Evolutionary conservation across 352 stramenopile species (phyloP), one percentile per base, ranked within the genome.

Genomic region (Phytopythium chamaehyphon): DNA sequence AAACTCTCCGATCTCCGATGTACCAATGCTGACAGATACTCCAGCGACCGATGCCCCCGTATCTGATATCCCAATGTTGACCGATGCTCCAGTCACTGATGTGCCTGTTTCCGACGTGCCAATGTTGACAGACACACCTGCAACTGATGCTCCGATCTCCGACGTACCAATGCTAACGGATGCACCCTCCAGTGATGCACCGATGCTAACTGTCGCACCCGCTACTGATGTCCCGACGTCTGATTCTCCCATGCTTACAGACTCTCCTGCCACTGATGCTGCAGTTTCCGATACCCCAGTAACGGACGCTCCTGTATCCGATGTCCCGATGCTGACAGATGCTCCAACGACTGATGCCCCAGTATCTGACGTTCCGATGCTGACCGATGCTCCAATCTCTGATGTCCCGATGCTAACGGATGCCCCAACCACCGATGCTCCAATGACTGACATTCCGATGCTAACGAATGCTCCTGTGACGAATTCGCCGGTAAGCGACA

Each of bases 191-290:
- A 42, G 6, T 6, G 37, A 42, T 7, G 37, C 37, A 7, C 37
- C 37, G 15, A 18, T 22, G 19, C 19, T 18, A 10, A 49, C 47
- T 2, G 37, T 14, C 14, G 11, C 36, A 26, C 28, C 37, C 14
- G 12, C 9, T 14, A 21, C 47, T 3, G 51, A 9, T 56, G 59
- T 16, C 51, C 59, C 44, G 28, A 23, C 10, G 5, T 55, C 53
- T 1, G 40, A 28, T 21, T 11, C 47, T 23, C 59, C 59, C 42
- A 38, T 33, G 28, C 28, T 33, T 5, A 42, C 37, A 6, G 37
- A 42, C 15, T 5, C 37, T 7, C 37, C 37, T n/a, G 37, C n/a
- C 6, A 42, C 38, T 2, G 47, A 42, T 31, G 36, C 38, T 19
- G 22, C 54, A 23, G 23, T 23, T 36, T 53, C 55, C 16, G 22